These are phyloP conservation scores for Picea glauca DNA, from an alignment of 75 land plant species.

Conservation along the genomic window DNA sequence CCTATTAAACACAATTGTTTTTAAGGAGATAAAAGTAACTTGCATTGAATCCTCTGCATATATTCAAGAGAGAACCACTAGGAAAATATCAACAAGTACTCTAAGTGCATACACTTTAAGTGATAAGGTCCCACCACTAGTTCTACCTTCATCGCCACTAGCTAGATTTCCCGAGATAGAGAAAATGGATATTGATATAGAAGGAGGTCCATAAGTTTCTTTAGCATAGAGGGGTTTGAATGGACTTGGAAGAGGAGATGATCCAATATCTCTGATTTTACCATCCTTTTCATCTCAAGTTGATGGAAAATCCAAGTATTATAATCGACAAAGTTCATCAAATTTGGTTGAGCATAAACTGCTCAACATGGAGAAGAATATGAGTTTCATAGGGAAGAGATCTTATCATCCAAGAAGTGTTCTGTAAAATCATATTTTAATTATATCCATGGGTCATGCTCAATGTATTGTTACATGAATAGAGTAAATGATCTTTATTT, in stretches of 20 bases:
- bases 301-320: background rate
- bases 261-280: background rate
- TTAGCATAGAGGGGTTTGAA: background rate
- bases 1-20: constrained; percentile 10
- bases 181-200: constrained; percentile 5
- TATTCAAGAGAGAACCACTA: constrained; percentile 8
- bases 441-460: background rate
- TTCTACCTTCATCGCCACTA: constrained; percentile 3
- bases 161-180: background rate
- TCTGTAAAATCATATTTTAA: background rate
- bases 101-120: background rate
- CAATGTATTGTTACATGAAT: background rate
- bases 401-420: background rate
- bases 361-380: background rate
- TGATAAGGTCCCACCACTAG: background rate
- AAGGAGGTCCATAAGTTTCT: background rate
- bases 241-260: background rate
- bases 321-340: background rate
- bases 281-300: constrained; percentile 2
- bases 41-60: constrained; percentile 8
- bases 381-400: background rate
- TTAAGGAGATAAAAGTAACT: constrained; percentile 32
- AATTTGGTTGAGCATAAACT: constrained; percentile 1
- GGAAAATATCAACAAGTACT: background rate
- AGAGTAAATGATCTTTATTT: background rate